Evolutionary conservation across 495 filamentous ascomycete species (phyloP), one percentile per base, ranked within the genome.

Genomic region (Acidomyces sp.): DNA sequence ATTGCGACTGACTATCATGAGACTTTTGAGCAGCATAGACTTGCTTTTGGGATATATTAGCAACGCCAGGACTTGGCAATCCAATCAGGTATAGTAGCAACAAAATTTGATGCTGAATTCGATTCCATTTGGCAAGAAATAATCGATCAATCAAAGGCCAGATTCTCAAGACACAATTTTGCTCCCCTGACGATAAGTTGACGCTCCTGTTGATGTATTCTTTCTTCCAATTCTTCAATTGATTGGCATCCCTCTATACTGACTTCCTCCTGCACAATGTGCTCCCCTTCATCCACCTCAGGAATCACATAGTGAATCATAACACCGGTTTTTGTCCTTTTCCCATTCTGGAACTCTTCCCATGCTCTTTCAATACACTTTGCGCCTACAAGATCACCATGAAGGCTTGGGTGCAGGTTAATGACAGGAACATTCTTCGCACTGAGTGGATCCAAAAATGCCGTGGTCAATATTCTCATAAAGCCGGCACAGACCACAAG

Each of bases 251-350:
- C 52, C 38, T 57, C 52, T 48, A 85, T 78, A 38, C 72, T 68
- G 33, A 93, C 74, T 65, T 86, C 79, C 47, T 65, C 58, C 9
- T 79, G 71, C 38, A 87, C 57, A 47, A 93, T 75, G 4, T 82
- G 77, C 49, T 70, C 67, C 2, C 87, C 87, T 55, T 77, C 71
- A 60, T 93, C 87, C 28, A 93, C 85, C 51, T 87, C 77, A 27
- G 67, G 71, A 49, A 93, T 82, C 32, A 93, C 84, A 55, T 84
- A 77, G 60, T 93, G 86, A 2, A 92, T 75, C 86, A 96, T 94
- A n/a, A 90, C 77, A 1, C 86, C 86, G 1, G 85, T 94, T 56
- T 69, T 75, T 52, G 80, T 70, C 26, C 88, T 71, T 57, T 72
- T 74, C 6, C 80, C 82, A 17, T 70, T 70, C 54, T 77, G 52